Evolutionary conservation across 2,329 filamentous ascomycete genomes (phyloP), one percentile per base, ranked within the genome.

Genomic region (Stemphylium lycopersici): DNA sequence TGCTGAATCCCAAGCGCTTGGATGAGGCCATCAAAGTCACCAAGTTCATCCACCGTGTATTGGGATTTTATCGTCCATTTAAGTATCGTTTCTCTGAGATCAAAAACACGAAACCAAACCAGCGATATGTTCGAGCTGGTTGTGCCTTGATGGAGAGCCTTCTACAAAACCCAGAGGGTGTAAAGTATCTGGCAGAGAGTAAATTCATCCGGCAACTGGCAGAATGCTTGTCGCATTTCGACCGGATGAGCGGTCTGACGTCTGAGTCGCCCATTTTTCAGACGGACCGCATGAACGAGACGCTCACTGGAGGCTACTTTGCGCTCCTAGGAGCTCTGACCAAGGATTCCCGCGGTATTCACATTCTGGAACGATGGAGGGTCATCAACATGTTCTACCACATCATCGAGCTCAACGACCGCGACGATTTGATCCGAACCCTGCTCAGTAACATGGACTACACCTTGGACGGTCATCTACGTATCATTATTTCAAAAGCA

Each of bases 301-400:
- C 91, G 0, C 82, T 99, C 6, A 95, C 91, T 58, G 88, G 90
- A 13, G 96, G 96, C 10, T 99, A 99, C 74, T 96, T 99, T 73
- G 86, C 92, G 12, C 91, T 99, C 81, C 79, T 99, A 2, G 96
- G 95, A 6, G 87, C 91, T 10, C 78, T 99, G 53, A 98, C 90
- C 65, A 88, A 88, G 48, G 91, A 96, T 67, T 79, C 84, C 0
- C 90, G 89, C 65, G 95, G 95, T 0, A 82, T 98, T 20, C 87
- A 89, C 57, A 93, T 99, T 78, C 85, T 99, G 70, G 93, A 98
- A 73, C 83, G 91, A 66, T 98, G 95, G 93, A 91, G 92, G 66
- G 96, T 99, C 83, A 93, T 97, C 78, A 98, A 98, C 76, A 99
- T 99, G 91, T 96, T 98, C 82, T 99, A 99, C 72, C 95, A 98